phyloP scores from a whole-genome alignment of 2,329 filamentous ascomycete species.

The Penicillium olsonii region DNA sequence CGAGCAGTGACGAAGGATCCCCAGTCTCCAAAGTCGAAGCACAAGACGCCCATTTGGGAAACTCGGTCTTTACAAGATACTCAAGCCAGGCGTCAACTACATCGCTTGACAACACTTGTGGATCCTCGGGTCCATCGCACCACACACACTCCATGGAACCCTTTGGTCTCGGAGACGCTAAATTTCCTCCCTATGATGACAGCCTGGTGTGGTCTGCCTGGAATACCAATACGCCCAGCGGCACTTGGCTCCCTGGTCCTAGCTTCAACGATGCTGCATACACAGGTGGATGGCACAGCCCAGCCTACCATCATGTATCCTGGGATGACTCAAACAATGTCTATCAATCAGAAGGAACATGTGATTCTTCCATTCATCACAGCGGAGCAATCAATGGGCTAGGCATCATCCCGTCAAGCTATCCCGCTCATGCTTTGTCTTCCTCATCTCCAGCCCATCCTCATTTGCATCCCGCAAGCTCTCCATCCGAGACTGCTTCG shows the following conservation, averaged over 20 bases:
- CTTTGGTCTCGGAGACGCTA: neutral
- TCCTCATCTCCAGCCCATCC: neutral
- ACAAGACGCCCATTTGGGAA: neutral
- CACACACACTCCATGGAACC: neutral
- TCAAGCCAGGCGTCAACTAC: neutral
- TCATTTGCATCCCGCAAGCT: neutral
- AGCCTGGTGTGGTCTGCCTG: neutral
- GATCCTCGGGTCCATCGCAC: no score
- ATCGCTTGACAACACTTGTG: neutral
- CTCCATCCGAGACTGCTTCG: neutral
- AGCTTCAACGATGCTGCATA: neutral
- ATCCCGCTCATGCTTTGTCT: neutral
- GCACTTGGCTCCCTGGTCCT: neutral
- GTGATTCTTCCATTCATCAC: neutral
- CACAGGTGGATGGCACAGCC: neutral
- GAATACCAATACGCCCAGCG: neutral
- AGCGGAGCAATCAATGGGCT: neutral
- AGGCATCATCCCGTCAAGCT: neutral
- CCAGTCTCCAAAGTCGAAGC: conserved; percentile 13
- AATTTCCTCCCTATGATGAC: neutral
- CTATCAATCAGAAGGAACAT: neutral
- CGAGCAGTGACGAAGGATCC: conserved; percentile 7
- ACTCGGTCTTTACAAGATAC: neutral
- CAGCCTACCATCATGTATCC: neutral
- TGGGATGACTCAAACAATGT: neutral